Base-by-base conservation (phyloP, 805 yeast genomes). In the Maudiozyma turicensis region DNA sequence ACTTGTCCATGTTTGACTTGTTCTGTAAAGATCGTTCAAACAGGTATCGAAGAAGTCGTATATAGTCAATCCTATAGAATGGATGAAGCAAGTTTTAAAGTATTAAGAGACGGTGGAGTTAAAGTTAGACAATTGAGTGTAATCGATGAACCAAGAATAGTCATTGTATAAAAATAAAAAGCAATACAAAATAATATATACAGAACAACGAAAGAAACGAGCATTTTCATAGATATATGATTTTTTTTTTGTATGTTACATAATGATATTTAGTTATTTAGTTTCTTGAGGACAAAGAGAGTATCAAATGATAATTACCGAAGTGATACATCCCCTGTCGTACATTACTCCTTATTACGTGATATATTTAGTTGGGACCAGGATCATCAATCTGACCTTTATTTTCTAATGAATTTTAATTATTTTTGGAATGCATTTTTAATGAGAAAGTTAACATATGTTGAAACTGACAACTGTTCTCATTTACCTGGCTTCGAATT, bases 1-100 rank as follows among this genome's bases (percentile, higher is more conserved):
- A 93, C 99, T 0, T 86, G 99, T 60, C 99, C 99, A 0, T 93
- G 99, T 63, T 71, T 93, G 51, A 93, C 99, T 0, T 93, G 99
- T 63, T 82, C 95, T 5, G 88, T 93, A 40, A 93, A 93, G 68
- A 91, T 93, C 47, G 95, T 89, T 8, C 99, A 93, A 67, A 74
- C 84, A 54, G 99, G 99, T 1, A 82, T 93, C 42, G 74, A 71
- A 13, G 96, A 90, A 64, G 99, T 93, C 7, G 95, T 93, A 3
- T 93, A 91, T 60, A 86, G 95, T 7, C 95, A 86, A 65, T 80
- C 87, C 51, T 93, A 93, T 63, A 82, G 89, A 41, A 93, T 93
- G 98, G 99, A 93, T 63, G 77, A 71, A 8, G 72, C 75, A n/a
- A 80, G 91, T 29, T 82, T 81, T 44, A 69, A 72, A 45, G 91